Base-by-base conservation (phyloP, 192 early-diverging fungal species). In the Podila epicladia region DNA sequence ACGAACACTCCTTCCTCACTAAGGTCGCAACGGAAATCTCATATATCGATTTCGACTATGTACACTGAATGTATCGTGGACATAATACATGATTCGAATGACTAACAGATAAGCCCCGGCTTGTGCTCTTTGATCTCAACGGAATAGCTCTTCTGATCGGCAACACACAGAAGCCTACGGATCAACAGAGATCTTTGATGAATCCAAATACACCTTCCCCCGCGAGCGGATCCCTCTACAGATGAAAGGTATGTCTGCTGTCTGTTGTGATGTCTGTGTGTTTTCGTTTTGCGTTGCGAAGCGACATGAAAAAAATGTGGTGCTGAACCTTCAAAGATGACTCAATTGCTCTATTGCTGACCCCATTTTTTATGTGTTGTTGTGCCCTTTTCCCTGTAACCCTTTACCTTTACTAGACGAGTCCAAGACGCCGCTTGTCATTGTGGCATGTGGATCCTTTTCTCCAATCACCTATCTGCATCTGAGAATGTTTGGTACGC, bases 391-490 rank as follows among this genome's bases (percentile, higher is more conserved):
- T 66, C 58, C n/a, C 24, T n/a, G 17, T 26, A 65, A 35, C 57
- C 12, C 60, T 11, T 33, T 62, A 8, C 19, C 49, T 61, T 58
- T 50, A 45, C 65, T 63, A 90, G 91, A 92, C 65, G 85, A 86
- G n/a, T 79, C 67, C 19, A 94, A 92, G 76, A 89, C 82, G 12
- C 97, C 98, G 17, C 86, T 98, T 15, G 96, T 98, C 6, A 87
- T 98, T 28, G 93, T 99, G 19, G 97, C 94, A 7, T 99, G 98
- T 75, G 98, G 98, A 13, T 98, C 97, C 2, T 99, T 93, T 84
- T 97, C 95, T 3, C 98, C 98, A 13, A 93, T 99, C 50, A 99
- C 98, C 6, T 96, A 98, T 82, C 88, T 98, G 26, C 98, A 99
- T 67, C 86, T 99, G 62, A 93, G 98, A 68, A 98, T 99, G 94